phyloP scores from a whole-genome alignment of 2,329 filamentous ascomycete genomes.

The Exophiala sp. region DNA sequence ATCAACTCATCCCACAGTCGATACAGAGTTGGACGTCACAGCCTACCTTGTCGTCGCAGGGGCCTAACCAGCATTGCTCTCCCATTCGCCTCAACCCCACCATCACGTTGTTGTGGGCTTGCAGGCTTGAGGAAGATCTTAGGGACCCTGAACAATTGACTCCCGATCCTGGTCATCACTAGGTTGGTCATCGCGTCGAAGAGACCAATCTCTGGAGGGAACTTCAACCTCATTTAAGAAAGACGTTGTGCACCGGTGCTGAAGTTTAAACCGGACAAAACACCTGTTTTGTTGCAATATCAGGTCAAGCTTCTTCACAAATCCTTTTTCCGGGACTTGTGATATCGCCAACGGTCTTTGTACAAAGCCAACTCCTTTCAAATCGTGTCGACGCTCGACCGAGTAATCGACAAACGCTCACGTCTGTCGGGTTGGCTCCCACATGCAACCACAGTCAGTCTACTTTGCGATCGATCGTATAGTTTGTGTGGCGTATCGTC shows the following conservation, averaged over 20 bases:
- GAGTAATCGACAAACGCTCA: conserved; percentile 1
- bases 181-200: conserved; percentile 7
- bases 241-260: not conserved
- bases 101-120: conserved; percentile 1
- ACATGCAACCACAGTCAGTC: conserved; percentile 18
- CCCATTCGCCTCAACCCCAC: conserved; percentile 14
- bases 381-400: conserved; percentile 4
- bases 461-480: conserved; percentile 11
- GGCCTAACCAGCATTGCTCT: not conserved
- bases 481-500: conserved; percentile 15
- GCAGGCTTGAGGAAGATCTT: conserved; percentile 15
- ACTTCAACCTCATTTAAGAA: not conserved
- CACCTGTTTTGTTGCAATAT: not conserved
- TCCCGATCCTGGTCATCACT: conserved; percentile 12
- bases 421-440: conserved; percentile 9
- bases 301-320: not conserved
- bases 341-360: conserved; percentile 7
- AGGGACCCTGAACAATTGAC: conserved; percentile 14
- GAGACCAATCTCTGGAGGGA: not conserved
- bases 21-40: too few species aligned
- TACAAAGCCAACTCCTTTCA: conserved; percentile 1
- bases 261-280: not conserved
- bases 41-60: conserved; percentile 8
- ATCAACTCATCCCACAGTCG: not conserved
- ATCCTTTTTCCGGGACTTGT: conserved; percentile 1